These are phyloP conservation scores for Arthroderma sp. DNA, from an alignment of 2,329 filamentous ascomycete species.

Conservation along the genomic window DNA sequence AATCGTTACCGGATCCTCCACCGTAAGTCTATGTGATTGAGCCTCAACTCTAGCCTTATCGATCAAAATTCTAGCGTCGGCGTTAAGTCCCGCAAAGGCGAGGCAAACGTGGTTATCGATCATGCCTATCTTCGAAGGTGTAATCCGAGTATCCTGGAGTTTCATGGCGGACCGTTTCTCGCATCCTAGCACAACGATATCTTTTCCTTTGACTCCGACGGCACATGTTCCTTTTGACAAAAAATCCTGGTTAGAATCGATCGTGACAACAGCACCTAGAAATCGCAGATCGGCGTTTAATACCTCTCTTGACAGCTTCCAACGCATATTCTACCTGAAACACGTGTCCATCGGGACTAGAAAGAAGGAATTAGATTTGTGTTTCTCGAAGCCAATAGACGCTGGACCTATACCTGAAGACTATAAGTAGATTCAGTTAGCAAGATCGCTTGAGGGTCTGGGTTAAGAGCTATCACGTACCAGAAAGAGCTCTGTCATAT, in stretches of 20 bases:
- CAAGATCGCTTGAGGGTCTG: slow-evolving; percentile 28
- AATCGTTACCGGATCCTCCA: slow-evolving; percentile 93
- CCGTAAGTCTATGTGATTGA: slow-evolving; percentile 90
- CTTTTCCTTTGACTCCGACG: slow-evolving; percentile 87
- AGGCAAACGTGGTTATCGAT: slow-evolving; percentile 94
- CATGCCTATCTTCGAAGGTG: slow-evolving; percentile 93
- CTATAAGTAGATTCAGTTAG: slow-evolving; percentile 34
- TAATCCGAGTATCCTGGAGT: slow-evolving; percentile 97
- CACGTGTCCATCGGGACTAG: slow-evolving; percentile 94
- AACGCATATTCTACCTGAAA: slow-evolving; percentile 98
- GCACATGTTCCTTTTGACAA: slow-evolving; percentile 69
- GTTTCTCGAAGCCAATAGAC: slow-evolving; percentile 14
- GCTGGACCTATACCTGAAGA: slow-evolving; percentile 56
- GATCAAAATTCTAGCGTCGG: slow-evolving; percentile 92
- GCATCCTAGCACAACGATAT: slow-evolving; percentile 91
- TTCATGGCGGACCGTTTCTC: slow-evolving; percentile 99
- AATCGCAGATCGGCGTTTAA: slow-evolving; percentile 8
- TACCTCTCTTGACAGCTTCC: slow-evolving; percentile 96
- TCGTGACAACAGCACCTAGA: not conserved
- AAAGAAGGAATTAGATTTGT: slow-evolving; percentile 27
- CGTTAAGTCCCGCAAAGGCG: slow-evolving; percentile 92
- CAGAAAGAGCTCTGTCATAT: slow-evolving; percentile 98
- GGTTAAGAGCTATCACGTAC: slow-evolving; percentile 42
- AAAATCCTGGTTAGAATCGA: slow-evolving; percentile 2
- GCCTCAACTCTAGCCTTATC: slow-evolving; percentile 97